phyloP scores from a whole-genome alignment of 495 filamentous ascomycete genomes.

The Neurospora intermedia region DNA sequence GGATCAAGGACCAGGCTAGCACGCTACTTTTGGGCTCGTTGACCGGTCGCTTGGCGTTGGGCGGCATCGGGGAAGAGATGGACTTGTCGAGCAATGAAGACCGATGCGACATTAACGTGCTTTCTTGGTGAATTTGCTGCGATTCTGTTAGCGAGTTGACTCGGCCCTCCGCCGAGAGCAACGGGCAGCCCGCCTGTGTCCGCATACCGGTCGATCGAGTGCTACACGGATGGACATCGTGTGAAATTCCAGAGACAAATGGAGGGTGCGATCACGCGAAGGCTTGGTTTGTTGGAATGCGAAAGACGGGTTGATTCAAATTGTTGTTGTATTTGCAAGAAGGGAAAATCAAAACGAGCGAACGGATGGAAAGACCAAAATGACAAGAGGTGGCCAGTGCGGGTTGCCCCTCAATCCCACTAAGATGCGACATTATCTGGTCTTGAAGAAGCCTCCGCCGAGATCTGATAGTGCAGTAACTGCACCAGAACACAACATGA shows the following conservation, averaged over 20 bases:
- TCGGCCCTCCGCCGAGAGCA: background rate
- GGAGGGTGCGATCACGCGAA: background rate
- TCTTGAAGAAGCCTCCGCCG: too few relatives aligned
- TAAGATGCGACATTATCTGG: background rate
- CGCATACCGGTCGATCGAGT: fast-evolving
- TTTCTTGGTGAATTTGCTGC: fast-evolving
- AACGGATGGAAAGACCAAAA: background rate
- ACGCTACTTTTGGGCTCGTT: background rate
- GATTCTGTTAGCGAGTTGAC: fast-evolving
- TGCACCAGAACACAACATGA: background rate
- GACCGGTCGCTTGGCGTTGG: background rate
- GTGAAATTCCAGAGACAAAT: background rate
- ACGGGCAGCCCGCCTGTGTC: background rate
- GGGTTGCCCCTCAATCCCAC: background rate
- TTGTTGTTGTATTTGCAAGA: background rate
- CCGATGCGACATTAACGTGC: background rate
- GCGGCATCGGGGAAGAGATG: background rate
- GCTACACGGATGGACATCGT: background rate
- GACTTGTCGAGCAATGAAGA: background rate
- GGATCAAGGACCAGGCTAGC: background rate
- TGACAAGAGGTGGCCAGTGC: background rate
- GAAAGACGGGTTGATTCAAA: background rate
- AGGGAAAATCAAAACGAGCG: background rate
- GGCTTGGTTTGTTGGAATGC: background rate
- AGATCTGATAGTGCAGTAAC: background rate